Evolutionary conservation across 805 yeast species (phyloP).

Genomic region (Teunomyces lycoperdinae): DNA sequence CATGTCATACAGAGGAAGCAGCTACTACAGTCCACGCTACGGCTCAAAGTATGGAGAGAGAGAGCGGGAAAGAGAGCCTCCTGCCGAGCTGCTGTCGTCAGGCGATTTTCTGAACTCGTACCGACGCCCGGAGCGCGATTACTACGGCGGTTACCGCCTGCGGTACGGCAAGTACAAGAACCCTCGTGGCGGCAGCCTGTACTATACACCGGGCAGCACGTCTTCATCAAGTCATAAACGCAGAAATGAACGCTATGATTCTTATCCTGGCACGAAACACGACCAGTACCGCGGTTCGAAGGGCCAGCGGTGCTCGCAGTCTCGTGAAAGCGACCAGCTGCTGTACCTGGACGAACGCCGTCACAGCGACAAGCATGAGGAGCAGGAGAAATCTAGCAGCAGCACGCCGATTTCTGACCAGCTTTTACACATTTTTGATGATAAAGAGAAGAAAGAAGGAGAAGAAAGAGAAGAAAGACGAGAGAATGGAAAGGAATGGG

Average conservation of each 20-base stretch:
- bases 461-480: background rate
- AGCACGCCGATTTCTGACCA: slow-evolving; percentile 8
- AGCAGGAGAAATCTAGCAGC: slow-evolving; percentile 8
- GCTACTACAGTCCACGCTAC: slow-evolving; percentile 14
- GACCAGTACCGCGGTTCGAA: background rate
- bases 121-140: slow-evolving; percentile 10
- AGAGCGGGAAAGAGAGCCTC: background rate
- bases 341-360: background rate
- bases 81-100: background rate
- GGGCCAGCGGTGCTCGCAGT: background rate
- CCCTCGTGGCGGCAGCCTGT: slow-evolving; percentile 1
- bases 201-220: background rate
- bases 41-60: slow-evolving; percentile 6
- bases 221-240: slow-evolving; percentile 9
- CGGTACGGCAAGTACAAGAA: slow-evolving; percentile 12
- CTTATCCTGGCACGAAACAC: slow-evolving; percentile 15
- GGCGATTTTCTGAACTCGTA: background rate
- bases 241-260: slow-evolving; percentile 19
- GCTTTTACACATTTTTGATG: slow-evolving; percentile 15
- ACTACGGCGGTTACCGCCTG: slow-evolving; percentile 13
- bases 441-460: background rate
- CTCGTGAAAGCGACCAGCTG: background rate
- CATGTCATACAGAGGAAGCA: slow-evolving; percentile 15
- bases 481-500: background rate
- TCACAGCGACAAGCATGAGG: slow-evolving; percentile 1